Conservation (phyloP, 2,329 filamentous ascomycete genomes). For the Thelonectria olida region DNA sequence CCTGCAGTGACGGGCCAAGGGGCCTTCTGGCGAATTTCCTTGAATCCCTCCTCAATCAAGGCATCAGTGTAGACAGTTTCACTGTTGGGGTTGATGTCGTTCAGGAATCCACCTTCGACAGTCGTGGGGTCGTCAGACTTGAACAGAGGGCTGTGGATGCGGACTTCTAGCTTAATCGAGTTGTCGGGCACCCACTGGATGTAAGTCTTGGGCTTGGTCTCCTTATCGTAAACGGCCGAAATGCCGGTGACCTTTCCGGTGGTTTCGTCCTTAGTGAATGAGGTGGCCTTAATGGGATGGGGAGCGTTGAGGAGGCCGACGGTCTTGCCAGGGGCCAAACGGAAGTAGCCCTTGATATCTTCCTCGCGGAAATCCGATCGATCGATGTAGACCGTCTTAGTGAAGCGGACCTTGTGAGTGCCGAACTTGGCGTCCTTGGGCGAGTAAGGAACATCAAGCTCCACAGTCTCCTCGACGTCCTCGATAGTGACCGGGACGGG, state of each 20-base stretch:
- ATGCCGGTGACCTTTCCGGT: constrained; percentile 74
- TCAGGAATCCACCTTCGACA: constrained; percentile 81
- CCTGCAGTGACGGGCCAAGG: constrained; percentile 86
- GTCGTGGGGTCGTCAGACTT: constrained; percentile 84
- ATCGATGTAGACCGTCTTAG: constrained; percentile 86
- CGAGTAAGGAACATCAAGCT: constrained; percentile 81
- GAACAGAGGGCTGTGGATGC: constrained; percentile 85
- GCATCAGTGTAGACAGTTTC: constrained; percentile 83
- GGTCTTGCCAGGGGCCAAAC: constrained; percentile 78
- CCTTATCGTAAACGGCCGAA: constrained; percentile 71
- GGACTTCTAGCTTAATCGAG: constrained; percentile 75
- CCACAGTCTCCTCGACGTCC: constrained; percentile 66
- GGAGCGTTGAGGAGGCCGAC: constrained; percentile 80
- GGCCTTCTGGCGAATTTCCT: constrained; percentile 76
- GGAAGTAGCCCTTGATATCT: constrained; percentile 81
- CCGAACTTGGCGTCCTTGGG: constrained; percentile 79
- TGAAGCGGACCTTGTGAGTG: constrained; percentile 69
- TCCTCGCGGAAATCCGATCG: constrained; percentile 81
- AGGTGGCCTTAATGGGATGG: constrained; percentile 74
- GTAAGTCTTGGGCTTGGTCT: constrained; percentile 79
- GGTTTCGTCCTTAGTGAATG: constrained; percentile 72
- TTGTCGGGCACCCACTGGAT: constrained; percentile 89
- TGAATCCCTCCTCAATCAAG: constrained; percentile 83
- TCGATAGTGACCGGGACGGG: constrained; percentile 86
- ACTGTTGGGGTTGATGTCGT: constrained; percentile 85